phyloP scores from a whole-genome alignment of 2,329 filamentous ascomycete genomes.

The Talaromyces piceae region DNA sequence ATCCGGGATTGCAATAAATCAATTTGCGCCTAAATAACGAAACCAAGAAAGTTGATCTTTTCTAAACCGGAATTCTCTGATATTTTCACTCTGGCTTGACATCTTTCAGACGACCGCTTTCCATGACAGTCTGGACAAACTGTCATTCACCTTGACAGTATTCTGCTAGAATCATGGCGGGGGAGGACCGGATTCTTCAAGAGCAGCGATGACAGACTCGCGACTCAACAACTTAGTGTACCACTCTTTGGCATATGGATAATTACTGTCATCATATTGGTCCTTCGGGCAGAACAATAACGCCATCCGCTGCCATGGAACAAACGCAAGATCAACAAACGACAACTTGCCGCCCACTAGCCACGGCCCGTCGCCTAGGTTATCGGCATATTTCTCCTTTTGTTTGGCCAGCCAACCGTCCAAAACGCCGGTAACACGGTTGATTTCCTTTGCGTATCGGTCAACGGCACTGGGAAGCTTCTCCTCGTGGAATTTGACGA shows the following conservation, averaged over 20 bases:
- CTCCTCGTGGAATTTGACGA: conserved; percentile 4
- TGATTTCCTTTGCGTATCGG: conserved; percentile 8
- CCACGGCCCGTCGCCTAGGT: conserved; percentile 16
- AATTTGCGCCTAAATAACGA: no score
- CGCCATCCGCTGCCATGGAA: conserved; percentile 9
- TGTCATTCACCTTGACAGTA: no score
- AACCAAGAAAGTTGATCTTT: no score
- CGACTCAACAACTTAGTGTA: neutral
- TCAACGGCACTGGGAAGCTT: conserved; percentile 4
- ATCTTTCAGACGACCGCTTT: no score
- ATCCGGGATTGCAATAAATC: no score
- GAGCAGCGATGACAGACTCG: neutral
- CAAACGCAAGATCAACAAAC: conserved; percentile 6
- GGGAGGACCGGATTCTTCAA: neutral
- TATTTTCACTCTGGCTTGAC: no score
- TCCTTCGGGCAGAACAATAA: neutral
- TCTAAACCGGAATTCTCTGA: no score
- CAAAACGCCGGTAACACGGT: conserved; percentile 8
- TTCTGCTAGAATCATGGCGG: no score
- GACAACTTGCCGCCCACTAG: conserved; percentile 16
- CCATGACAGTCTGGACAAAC: no score
- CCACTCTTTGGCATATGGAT: neutral
- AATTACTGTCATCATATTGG: neutral
- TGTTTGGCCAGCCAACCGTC: conserved; percentile 14
- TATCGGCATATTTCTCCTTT: conserved; percentile 9